Evolutionary conservation across 73 alveolate genomes (phyloP).

Genomic region (Paramecium sonneborni): DNA sequence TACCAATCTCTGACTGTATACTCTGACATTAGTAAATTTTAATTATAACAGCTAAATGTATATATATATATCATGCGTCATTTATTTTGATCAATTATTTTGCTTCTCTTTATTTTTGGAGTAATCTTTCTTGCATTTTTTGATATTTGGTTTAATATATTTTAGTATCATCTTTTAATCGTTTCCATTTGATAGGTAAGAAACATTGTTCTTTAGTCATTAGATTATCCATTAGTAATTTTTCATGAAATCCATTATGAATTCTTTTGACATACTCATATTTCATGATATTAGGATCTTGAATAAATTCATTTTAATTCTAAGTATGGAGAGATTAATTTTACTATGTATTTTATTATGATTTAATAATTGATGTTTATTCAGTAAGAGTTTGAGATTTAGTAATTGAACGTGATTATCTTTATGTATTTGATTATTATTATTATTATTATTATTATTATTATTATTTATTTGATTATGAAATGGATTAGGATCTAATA

Average conservation of each 20-base stretch:
- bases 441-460: too few species aligned
- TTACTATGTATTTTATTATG: background rate
- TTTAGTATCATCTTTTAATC: conserved; percentile 13
- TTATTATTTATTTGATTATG: background rate
- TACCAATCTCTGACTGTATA: conserved; percentile 34
- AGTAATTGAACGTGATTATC: background rate
- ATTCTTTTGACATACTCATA: conserved; percentile 29
- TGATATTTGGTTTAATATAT: background rate
- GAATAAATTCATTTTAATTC: background rate
- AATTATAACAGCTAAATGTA: conserved; percentile 15
- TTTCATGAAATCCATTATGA: conserved; percentile 15
- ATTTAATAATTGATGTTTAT: background rate
- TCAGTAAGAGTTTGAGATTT: background rate
- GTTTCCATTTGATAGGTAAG: background rate
- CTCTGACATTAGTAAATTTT: background rate
- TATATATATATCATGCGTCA: background rate
- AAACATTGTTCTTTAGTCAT: background rate
- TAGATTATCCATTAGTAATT: background rate
- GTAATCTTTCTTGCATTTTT: background rate
- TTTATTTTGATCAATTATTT: background rate
- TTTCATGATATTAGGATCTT: background rate
- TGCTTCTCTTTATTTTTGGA: background rate
- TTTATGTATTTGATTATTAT: too few species aligned
- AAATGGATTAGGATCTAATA: background rate
- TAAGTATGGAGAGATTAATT: background rate